Base-by-base conservation (phyloP, 768 basidiomycete species). In the Ephemerocybe angulata region DNA sequence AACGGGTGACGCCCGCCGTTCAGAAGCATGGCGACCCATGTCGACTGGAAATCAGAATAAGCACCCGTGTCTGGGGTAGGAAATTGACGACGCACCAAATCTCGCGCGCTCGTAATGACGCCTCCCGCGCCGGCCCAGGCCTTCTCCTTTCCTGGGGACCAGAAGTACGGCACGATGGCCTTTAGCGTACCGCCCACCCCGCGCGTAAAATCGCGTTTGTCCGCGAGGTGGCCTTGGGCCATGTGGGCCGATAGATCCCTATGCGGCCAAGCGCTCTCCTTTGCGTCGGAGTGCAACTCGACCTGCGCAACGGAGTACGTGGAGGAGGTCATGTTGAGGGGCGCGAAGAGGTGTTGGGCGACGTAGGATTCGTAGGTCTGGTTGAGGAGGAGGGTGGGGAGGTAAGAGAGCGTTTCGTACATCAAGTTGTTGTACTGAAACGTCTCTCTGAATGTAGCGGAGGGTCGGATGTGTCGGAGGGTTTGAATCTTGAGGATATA, bases 401-500 rank as follows among this genome's bases (percentile, higher is more conserved):
- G 71, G 55, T 73, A 68, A 3, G 75, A 75, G 0, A 77, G 60
- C 1, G 72, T 67, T 53, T 72, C 71, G 53, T 72, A 78, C 75
- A 76, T 76, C 52, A 77, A 63, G 55, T 79, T 76, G 62, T 75
- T 77, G 59, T 77, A 79, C 51, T 76, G 76, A 53, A 74, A 76
- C 8, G 71, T 73, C 51, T 74, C 69, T 4, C 77, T 63, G 50
- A 73, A 67, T 28, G 67, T 67, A 2, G 77, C 72, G 17, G 76
- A 76, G 1, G 74, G 72, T 10, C 70, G 66, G 12, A 77, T 66
- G 58, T 73, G 63, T 7, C 68, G 69, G 30, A 77, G 42, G 4
- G 65, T 70, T 10, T 67, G 66, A 33, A 76, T 72, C 76, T 77
- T 31, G 10, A 37, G 21, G 35, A 49, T 12, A 27, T 38, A 44